Conservation (phyloP, 345 rosid genomes). For the Bruguiera parviflora region DNA sequence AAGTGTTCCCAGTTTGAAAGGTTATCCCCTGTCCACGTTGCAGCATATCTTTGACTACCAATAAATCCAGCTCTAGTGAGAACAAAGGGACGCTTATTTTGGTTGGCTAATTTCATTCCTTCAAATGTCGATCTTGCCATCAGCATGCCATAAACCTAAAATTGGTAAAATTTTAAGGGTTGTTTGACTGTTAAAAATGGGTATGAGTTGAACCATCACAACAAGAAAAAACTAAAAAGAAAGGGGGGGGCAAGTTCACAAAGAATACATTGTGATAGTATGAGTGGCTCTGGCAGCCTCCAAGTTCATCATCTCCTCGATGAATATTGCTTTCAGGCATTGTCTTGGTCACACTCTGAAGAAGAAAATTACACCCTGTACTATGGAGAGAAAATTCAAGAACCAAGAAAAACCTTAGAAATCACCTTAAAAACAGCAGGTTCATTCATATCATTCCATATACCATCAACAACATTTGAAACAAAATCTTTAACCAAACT, state of each 20-base stretch:
- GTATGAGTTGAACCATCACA: background rate
- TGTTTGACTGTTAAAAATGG: background rate
- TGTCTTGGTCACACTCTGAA: slow-evolving; percentile 78
- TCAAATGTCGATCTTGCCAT: slow-evolving; percentile 92
- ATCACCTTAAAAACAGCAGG: slow-evolving; percentile 83
- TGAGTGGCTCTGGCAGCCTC: slow-evolving; percentile 73
- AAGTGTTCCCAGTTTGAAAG: slow-evolving; percentile 91
- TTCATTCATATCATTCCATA: slow-evolving; percentile 99
- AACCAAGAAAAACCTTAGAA: background rate
- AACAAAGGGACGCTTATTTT: slow-evolving; percentile 80
- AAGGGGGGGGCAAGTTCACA: slow-evolving; percentile 7
- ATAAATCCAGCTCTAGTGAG: slow-evolving; percentile 90
- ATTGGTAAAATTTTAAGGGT: slow-evolving; percentile 5
- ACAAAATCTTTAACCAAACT: slow-evolving; percentile 64
- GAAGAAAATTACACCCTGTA: slow-evolving; percentile 18
- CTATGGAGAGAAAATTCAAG: background rate
- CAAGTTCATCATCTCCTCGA: slow-evolving; percentile 72
- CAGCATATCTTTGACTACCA: slow-evolving; percentile 88
- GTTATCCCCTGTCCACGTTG: slow-evolving; percentile 97
- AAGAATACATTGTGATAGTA: slow-evolving; percentile 81
- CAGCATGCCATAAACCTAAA: slow-evolving; percentile 80
- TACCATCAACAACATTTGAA: slow-evolving; percentile 89
- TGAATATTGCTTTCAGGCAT: slow-evolving; percentile 89
- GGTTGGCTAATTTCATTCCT: slow-evolving; percentile 72
- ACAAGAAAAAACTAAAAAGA: background rate